Percentiles rank a stretch among this genome's conserved stretches.
phyloP scores from a whole-genome alignment of 164 flowering plant species.

The Berberis thunbergii region DNA sequence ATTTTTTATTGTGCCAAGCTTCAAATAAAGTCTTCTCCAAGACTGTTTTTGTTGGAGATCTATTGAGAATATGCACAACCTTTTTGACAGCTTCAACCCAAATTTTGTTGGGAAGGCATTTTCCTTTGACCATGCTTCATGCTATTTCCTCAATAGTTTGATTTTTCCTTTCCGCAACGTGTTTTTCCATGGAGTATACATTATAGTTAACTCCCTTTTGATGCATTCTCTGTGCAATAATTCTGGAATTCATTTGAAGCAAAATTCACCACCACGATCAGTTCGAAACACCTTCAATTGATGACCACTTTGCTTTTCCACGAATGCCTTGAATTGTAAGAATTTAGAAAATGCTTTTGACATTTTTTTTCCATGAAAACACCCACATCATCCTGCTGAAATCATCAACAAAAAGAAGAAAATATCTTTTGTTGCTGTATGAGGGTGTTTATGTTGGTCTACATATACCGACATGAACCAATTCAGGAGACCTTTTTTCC shows the following conservation, averaged over 20 bases:
- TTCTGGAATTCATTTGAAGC: slow-evolving; percentile 5
- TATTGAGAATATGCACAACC: background rate
- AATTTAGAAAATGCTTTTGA: slow-evolving; percentile 6
- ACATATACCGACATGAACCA: slow-evolving; percentile 13
- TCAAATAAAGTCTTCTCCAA: background rate
- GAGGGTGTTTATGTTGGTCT: slow-evolving; percentile 3
- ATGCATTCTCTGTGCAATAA: slow-evolving; percentile 7
- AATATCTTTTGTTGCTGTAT: background rate
- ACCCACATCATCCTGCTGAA: slow-evolving; percentile 11
- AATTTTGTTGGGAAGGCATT: slow-evolving; percentile 1
- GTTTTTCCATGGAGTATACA: slow-evolving; percentile 2
- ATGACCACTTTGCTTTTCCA: slow-evolving; percentile 12
- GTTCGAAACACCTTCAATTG: background rate
- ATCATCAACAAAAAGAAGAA: slow-evolving; percentile 14
- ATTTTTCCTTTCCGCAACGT: background rate
- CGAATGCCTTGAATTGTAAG: slow-evolving; percentile 6
- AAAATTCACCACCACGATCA: slow-evolving; percentile 8
- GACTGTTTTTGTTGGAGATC: background rate
- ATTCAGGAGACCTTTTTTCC: background rate
- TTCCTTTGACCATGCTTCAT: slow-evolving; percentile 2
- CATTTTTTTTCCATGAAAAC: slow-evolving; percentile 2
- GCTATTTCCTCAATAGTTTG: slow-evolving; percentile 4
- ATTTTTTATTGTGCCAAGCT: background rate
- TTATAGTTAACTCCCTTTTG: background rate
- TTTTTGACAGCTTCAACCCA: background rate